Evolutionary conservation across 805 yeast species (phyloP).

Genomic region (Barnettozyma sucrosica): DNA sequence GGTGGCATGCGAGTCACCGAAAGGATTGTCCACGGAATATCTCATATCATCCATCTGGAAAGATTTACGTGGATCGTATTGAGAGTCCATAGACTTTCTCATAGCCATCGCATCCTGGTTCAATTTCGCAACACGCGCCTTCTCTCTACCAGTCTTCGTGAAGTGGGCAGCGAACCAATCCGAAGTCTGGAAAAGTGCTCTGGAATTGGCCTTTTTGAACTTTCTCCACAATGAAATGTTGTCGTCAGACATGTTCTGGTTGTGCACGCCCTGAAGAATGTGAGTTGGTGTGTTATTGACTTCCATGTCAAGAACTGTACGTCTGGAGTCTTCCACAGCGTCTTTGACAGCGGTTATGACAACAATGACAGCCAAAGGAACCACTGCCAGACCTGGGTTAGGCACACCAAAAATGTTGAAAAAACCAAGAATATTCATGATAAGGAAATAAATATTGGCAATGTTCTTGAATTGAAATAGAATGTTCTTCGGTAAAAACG

Average conservation of each 20-base stretch:
- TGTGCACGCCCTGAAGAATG: conserved; percentile 48
- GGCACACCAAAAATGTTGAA: conserved; percentile 78
- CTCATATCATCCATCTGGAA: conserved; percentile 24
- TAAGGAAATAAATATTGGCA: conserved; percentile 84
- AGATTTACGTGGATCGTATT: conserved; percentile 26
- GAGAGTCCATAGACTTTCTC: conserved; percentile 37
- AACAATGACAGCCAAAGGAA: conserved; percentile 76
- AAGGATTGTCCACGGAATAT: conserved; percentile 23
- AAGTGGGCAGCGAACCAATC: conserved; percentile 29
- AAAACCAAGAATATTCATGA: conserved; percentile 72
- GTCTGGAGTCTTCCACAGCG: conserved; percentile 74
- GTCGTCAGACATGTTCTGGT: conserved; percentile 59
- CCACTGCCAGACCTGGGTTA: conserved; percentile 66
- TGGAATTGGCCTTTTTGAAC: conserved; percentile 49
- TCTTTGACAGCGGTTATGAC: conserved; percentile 70
- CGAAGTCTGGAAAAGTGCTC: conserved; percentile 15
- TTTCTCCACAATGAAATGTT: conserved; percentile 46
- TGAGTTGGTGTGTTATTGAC: conserved; percentile 72
- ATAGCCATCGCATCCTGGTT: conserved; percentile 22
- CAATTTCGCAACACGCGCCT: conserved; percentile 26
- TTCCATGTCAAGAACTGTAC: conserved; percentile 67
- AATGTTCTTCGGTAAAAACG: conserved; percentile 83
- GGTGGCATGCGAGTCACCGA: conserved; percentile 20
- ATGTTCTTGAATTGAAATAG: conserved; percentile 76
- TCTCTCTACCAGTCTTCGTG: conserved; percentile 33